Conservation (phyloP, 257 asterid genomes). For the Rehmannia glutinosa region DNA sequence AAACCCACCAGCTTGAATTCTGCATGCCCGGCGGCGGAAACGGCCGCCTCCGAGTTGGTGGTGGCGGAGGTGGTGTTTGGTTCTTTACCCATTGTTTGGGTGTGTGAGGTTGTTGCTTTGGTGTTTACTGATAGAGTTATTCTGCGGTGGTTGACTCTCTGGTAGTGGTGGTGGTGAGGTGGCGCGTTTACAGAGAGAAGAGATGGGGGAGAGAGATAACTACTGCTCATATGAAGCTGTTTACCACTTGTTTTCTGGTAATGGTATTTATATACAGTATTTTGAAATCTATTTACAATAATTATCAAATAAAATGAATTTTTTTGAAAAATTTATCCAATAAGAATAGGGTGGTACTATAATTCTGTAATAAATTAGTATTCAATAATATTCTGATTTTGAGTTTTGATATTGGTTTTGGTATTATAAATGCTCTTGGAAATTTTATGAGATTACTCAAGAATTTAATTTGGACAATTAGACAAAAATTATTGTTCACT, state of each 20-base stretch:
- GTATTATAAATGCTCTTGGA: too few species aligned
- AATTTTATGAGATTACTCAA: too few species aligned
- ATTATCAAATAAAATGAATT: too few species aligned
- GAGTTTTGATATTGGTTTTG: too few species aligned
- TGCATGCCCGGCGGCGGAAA: not conserved
- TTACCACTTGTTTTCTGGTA: not conserved
- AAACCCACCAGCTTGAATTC: conserved; percentile 52
- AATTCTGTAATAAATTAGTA: too few species aligned
- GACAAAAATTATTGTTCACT: too few species aligned
- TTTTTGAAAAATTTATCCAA: too few species aligned
- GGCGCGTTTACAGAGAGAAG: conserved; percentile 10
- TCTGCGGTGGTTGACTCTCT: not conserved
- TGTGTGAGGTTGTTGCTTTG: conserved; percentile 8
- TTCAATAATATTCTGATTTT: too few species aligned
- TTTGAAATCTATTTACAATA: too few species aligned
- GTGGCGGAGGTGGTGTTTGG: conserved; percentile 18
- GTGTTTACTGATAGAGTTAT: not conserved
- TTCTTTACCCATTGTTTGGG: conserved; percentile 29
- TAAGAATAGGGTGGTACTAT: too few species aligned
- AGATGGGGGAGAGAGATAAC: not conserved
- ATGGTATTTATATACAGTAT: not conserved
- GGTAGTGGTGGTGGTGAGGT: not conserved
- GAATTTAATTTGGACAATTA: too few species aligned
- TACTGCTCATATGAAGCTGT: not conserved
- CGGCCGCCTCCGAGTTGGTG: conserved; percentile 18